A percentile compares a stretch with the other conserved stretches of the same genome.
phyloP scores from a whole-genome alignment of 208 protist genomes.

The Paratrypanosoma confusum region DNA sequence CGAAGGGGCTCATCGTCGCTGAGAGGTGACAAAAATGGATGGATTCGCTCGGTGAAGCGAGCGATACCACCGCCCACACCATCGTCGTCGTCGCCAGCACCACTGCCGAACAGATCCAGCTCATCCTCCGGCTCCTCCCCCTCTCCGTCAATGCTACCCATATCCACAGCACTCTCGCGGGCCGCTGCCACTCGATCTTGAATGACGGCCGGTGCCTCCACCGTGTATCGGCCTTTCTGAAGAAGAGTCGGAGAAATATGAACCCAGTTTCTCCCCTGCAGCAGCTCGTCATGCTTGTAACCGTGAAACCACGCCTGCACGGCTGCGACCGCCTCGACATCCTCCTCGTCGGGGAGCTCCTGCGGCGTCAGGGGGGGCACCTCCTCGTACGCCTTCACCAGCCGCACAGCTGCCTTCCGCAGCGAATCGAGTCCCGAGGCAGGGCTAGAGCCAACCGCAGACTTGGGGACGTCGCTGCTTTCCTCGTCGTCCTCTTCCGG shows the following conservation, averaged over 20 bases:
- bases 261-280: conserved; percentile 83
- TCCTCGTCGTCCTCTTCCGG: conserved; percentile 83
- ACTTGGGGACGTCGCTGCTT: conserved; percentile 33
- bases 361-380: conserved; percentile 75
- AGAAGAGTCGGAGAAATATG: conserved; percentile 81
- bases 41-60: conserved; percentile 71
- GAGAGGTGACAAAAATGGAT: conserved; percentile 73
- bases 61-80: too few relatives aligned
- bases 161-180: conserved; percentile 13
- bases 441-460: too few relatives aligned
- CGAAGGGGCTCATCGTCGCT: conserved; percentile 53
- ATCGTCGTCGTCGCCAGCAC: too few relatives aligned
- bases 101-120: too few relatives aligned
- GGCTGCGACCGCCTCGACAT: conserved; percentile 40
- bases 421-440: too few relatives aligned
- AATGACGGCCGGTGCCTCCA: conserved; percentile 17
- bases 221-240: conserved; percentile 41
- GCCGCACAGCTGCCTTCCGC: neutral
- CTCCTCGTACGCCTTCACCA: conserved; percentile 60
- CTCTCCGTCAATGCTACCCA: too few relatives aligned
- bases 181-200: conserved; percentile 11
- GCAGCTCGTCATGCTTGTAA: conserved; percentile 77
- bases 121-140: conserved; percentile 7
- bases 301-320: conserved; percentile 69
- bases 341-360: conserved; percentile 77